Conservation (phyloP, 108 stramenopile genomes). For the Cylindrotheca fusiformis region DNA sequence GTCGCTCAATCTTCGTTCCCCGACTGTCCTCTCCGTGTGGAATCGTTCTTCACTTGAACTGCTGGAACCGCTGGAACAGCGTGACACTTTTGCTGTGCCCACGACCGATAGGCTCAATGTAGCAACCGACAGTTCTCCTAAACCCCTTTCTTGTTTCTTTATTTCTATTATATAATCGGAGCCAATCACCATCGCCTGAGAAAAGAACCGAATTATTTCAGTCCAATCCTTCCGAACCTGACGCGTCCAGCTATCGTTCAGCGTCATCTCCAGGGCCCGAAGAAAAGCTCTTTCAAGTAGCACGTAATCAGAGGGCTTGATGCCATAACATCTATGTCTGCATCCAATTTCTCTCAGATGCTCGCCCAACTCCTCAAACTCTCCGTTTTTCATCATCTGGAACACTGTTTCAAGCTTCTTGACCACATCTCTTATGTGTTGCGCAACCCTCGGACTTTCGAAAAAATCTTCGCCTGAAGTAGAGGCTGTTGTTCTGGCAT, state of each 20-base stretch:
- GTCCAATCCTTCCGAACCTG: slow-evolving; percentile 4
- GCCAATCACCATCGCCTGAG: slow-evolving; percentile 9
- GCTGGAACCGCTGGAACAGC: too few species aligned
- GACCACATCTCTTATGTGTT: slow-evolving; percentile 8
- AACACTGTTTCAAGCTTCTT: slow-evolving; percentile 3
- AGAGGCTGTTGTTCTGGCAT: too few species aligned
- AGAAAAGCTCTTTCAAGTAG: slow-evolving; percentile 11
- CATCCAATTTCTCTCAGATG: not conserved
- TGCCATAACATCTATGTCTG: slow-evolving; percentile 11
- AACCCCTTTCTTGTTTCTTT: not conserved
- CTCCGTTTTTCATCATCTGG: not conserved
- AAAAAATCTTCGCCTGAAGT: too few species aligned
- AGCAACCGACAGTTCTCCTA: not conserved
- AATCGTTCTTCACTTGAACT: too few species aligned
- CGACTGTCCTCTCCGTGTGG: too few species aligned
- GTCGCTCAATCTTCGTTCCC: too few species aligned
- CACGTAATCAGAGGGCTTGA: slow-evolving; percentile 11
- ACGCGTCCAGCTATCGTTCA: slow-evolving; percentile 7
- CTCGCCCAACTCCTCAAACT: not conserved
- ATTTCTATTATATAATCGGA: slow-evolving; percentile 1
- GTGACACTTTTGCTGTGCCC: too few species aligned
- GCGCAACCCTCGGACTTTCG: too few species aligned
- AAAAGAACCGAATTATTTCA: slow-evolving; percentile 7
- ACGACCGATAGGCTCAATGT: too few species aligned
- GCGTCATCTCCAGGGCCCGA: slow-evolving; percentile 6